phyloP scores from a whole-genome alignment of 306 rosid genomes.

The Malus sieversii region DNA sequence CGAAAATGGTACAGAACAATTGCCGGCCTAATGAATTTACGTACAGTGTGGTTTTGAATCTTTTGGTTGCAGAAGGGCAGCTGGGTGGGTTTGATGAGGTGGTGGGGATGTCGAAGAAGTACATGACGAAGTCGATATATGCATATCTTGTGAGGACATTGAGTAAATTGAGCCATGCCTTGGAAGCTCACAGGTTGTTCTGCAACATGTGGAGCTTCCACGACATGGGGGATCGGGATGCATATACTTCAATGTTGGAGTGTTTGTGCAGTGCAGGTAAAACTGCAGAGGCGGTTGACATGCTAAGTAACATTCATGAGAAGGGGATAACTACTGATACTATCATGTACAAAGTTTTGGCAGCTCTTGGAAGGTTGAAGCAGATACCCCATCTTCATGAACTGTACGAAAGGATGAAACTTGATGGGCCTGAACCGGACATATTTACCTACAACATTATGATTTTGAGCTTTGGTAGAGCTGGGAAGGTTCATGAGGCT shows the following conservation, averaged over 20 bases:
- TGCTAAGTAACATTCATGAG: slow-evolving; percentile 66
- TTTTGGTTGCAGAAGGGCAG: slow-evolving; percentile 68
- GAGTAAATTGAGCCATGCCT: slow-evolving; percentile 66
- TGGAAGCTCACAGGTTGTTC: slow-evolving; percentile 84
- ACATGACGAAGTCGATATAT: slow-evolving; percentile 50
- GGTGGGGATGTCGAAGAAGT: slow-evolving; percentile 54
- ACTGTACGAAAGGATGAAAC: slow-evolving; percentile 75
- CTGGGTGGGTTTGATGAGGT: slow-evolving; percentile 59
- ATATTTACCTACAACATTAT: slow-evolving; percentile 73
- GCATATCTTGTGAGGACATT: slow-evolving; percentile 70
- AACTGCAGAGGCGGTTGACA: slow-evolving; percentile 74
- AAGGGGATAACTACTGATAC: slow-evolving; percentile 25
- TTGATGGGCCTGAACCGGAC: slow-evolving; percentile 62
- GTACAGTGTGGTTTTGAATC: slow-evolving; percentile 56
- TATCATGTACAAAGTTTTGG: no score
- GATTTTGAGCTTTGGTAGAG: slow-evolving; percentile 38
- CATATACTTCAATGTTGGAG: slow-evolving; percentile 75
- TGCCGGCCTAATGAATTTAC: slow-evolving; percentile 87
- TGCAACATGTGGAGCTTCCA: slow-evolving; percentile 89
- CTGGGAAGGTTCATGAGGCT: slow-evolving; percentile 64
- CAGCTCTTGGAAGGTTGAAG: no score
- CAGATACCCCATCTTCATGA: slow-evolving; percentile 6
- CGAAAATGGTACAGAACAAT: slow-evolving; percentile 66
- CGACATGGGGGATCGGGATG: slow-evolving; percentile 64
- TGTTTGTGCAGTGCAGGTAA: slow-evolving; percentile 66